Base-by-base conservation (phyloP, 179 eudicot genomes). In the Gypsophila paniculata region DNA sequence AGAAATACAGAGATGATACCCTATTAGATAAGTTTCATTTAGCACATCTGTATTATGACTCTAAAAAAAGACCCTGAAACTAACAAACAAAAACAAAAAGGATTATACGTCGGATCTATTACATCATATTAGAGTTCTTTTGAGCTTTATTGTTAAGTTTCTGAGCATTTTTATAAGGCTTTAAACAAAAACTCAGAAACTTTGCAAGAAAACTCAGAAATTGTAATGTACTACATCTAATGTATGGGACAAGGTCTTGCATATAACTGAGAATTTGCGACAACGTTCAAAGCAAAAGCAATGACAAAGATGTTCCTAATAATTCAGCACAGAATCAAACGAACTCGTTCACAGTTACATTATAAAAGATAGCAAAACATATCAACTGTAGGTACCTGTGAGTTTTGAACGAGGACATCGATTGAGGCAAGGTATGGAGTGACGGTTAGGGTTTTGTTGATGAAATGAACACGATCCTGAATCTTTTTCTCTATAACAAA, bases 321-420 rank as follows among this genome's bases (percentile, higher is more conserved):
- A 19, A 65, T 39, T 65, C 18, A 48, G 6, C 2, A 67, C n/a
- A 8, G 42, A 48, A 67, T 9, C 15, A 23, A 66, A 68, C 60
- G 26, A 32, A 9, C 44, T 29, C 25, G 25, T 51, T 26, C 70
- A 39, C 15, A 46, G 52, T 46, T 46, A 15, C 1, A 15, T 7
- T 10, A 46, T 6, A 58, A 14, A 15, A 61, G 34, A 25, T 61
- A 61, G 65, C 14, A 61, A 36, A 36, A 60, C 6, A 5, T 15
- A 15, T 23, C 62, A 71, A 44, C 46, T 48, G 65, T 8, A 59
- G 26, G 61, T 78, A 90, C 98, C 95, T 89, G 98, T 48, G 98
- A 93, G 72, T 93, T 93, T 75, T 93, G 98, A 6, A 93, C 96
- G 51, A 93, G 93, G 60, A 93, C 93, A 77, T 93, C 98, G 21